phyloP scores from a whole-genome alignment of 805 yeast species.

The Ogataea nakhonphanomensis region DNA sequence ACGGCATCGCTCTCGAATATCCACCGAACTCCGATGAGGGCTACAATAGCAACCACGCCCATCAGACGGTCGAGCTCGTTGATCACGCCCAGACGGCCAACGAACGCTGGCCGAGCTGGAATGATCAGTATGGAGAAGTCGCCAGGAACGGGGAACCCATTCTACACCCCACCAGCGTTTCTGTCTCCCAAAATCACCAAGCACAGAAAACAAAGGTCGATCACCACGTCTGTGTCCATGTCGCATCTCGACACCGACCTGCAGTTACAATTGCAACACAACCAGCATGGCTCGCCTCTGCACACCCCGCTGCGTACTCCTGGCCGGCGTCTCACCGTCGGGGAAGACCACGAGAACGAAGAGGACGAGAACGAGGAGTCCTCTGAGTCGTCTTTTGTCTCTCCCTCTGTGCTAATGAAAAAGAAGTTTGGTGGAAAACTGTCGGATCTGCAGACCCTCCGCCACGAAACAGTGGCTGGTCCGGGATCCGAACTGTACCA shows the following conservation, averaged over 20 bases:
- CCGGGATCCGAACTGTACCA: slow-evolving; percentile 4
- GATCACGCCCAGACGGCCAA: slow-evolving; percentile 25
- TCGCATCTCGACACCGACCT: slow-evolving; percentile 33
- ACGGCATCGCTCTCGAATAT: slow-evolving; percentile 20
- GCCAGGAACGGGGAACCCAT: slow-evolving; percentile 42
- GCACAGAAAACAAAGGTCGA: slow-evolving; percentile 32
- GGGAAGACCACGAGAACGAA: slow-evolving; percentile 12
- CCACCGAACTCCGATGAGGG: slow-evolving; percentile 20
- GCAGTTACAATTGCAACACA: slow-evolving; percentile 23
- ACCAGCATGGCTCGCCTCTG: slow-evolving; percentile 24
- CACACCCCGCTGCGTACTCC: slow-evolving; percentile 31
- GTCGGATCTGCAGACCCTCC: slow-evolving; percentile 16
- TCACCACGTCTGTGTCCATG: slow-evolving; percentile 29
- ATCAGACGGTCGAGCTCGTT: slow-evolving; percentile 17
- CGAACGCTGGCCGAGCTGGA: slow-evolving; percentile 5
- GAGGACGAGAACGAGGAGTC: slow-evolving; percentile 9
- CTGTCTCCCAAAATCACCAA: slow-evolving; percentile 39
- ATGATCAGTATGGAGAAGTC: slow-evolving; percentile 29
- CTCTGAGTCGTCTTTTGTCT: slow-evolving; percentile 19
- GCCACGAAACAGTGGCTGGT: slow-evolving; percentile 4
- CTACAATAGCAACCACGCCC: slow-evolving; percentile 24
- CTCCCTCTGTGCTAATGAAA: slow-evolving; percentile 29
- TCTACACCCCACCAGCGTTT: slow-evolving; percentile 44
- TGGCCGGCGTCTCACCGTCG: slow-evolving; percentile 16
- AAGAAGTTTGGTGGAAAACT: slow-evolving; percentile 31